Percentiles rank a stretch among this genome's conserved stretches.
Evolutionary conservation across 2,329 filamentous ascomycete genomes (phyloP).

Genomic region (Aureobasidium pullulans): DNA sequence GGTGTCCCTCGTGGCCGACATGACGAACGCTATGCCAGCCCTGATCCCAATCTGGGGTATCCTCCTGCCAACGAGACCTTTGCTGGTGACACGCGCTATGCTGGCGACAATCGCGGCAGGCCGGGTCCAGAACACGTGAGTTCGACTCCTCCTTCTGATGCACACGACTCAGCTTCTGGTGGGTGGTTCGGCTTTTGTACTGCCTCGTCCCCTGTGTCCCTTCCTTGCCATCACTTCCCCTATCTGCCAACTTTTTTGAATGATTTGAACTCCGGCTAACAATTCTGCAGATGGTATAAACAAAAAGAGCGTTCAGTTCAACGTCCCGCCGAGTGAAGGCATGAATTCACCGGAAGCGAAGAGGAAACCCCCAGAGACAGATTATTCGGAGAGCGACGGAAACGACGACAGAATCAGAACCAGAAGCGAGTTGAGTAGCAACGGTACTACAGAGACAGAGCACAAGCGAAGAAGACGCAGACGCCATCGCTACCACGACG

Average conservation of each 20-base stretch:
- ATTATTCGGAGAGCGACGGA: slow-evolving; percentile 1
- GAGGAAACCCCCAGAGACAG: background rate
- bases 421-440: slow-evolving; percentile 11
- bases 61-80: slow-evolving; percentile 26
- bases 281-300: slow-evolving; percentile 12
- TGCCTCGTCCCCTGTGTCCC: background rate
- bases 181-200: slow-evolving; percentile 12
- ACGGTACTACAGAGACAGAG: slow-evolving; percentile 8
- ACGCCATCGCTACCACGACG: slow-evolving; percentile 9
- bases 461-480: slow-evolving; percentile 9
- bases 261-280: background rate
- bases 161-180: slow-evolving; percentile 21
- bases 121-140: slow-evolving; percentile 44
- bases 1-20: slow-evolving; percentile 20
- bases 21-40: slow-evolving; percentile 23
- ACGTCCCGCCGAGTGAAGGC: slow-evolving; percentile 9
- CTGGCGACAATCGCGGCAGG: slow-evolving; percentile 23
- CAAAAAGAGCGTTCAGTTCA: slow-evolving; percentile 11
- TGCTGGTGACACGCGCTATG: slow-evolving; percentile 25
- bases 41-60: slow-evolving; percentile 23
- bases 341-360: slow-evolving; percentile 5
- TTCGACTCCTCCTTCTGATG: slow-evolving; percentile 31
- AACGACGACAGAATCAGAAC: slow-evolving; percentile 7
- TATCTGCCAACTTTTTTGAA: background rate
- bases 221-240: no score